Evolutionary conservation across 306 rosid species (phyloP), one percentile per base, ranked within the genome.

Genomic region (Trifolium fragiferum): DNA sequence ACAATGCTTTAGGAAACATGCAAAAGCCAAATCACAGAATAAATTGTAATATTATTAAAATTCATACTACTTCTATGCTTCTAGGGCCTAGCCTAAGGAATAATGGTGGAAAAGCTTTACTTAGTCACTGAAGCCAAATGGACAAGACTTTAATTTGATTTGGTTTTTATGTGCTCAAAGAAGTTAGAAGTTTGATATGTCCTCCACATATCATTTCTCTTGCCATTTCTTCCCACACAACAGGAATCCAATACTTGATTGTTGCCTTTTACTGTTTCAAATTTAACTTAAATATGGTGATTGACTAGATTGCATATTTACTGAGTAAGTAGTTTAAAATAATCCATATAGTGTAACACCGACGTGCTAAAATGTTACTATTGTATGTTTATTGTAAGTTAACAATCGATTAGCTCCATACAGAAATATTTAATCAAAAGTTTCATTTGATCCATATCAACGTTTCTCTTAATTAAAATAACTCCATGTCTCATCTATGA

Each of bases 401-500:
- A 19, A 61, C 13, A 61, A 61, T 61, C 67, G 33, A 32, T 60
- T 33, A 16, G 67, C 23, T 32, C 23, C 25, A 33, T 15, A 61
- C 25, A 61, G 1, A 8, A 15, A 13, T 0, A 6, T 4, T 2
- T 15, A 33, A 33, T 33, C n/a, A 44, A 61, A 61, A 21, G 27
- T 37, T 19, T 10, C 16, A 19, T 7, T 44, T 44, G 50, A 37
- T 37, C 25, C 44, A 38, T 21, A 37, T 19, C 54, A 51, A 57
- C 6, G 50, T n/a, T 40, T 14, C 18, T 65, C 49, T 38, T 53
- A 5, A 25, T 13, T 50, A 75, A 41, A 50, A 19, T 35, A 65
- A 37, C 67, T 66, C 59, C 46, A 27, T 5, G 7, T 38, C 53
- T 62, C 53, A 50, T 50, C 23, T 75, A 65, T 14, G 66, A 65